A percentile compares a stretch with the other conserved stretches of the same genome.
These are phyloP conservation scores for Castanea sativa DNA, from an alignment of 306 rosid species.

Conservation along the genomic window DNA sequence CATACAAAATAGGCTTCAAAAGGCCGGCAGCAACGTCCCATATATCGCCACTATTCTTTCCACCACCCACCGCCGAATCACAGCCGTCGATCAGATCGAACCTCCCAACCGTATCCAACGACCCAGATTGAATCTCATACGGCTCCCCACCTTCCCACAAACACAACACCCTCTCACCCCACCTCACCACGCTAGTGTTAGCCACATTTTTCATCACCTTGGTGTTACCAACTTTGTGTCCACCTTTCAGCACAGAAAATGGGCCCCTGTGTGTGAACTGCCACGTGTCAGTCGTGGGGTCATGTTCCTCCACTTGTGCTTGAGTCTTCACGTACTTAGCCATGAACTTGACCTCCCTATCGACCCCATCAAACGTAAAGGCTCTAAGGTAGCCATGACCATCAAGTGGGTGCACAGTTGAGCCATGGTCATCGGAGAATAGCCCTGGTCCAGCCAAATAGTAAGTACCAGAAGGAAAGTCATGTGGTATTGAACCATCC, in stretches of 20 bases:
- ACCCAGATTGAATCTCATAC: constrained; percentile 61
- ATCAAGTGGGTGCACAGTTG: constrained; percentile 85
- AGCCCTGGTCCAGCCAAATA: constrained; percentile 82
- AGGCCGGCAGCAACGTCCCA: constrained; percentile 65
- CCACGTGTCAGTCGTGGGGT: constrained; percentile 54
- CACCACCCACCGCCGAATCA: constrained; percentile 17
- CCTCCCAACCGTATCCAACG: constrained; percentile 66
- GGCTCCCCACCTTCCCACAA: constrained; percentile 99
- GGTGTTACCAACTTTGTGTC: constrained; percentile 74
- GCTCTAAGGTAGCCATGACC: constrained; percentile 91
- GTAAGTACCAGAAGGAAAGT: constrained; percentile 80
- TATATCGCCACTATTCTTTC: constrained; percentile 17
- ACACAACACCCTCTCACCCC: constrained; percentile 73
- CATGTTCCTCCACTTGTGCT: constrained; percentile 79
- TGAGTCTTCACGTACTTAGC: constrained; percentile 83
- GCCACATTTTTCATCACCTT: constrained; percentile 99
- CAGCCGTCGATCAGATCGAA: constrained; percentile 30
- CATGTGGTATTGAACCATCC: constrained; percentile 55
- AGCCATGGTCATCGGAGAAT: constrained; percentile 80
- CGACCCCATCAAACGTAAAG: constrained; percentile 41
- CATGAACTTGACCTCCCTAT: constrained; percentile 55
- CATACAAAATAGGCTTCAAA: constrained; percentile 75
- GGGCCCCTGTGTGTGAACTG: constrained; percentile 81
- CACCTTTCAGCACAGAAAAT: constrained; percentile 84
- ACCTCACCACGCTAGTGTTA: constrained; percentile 75